Base-by-base conservation (phyloP, 176 grass and related monocot species). In the Aegilops longissima region DNA sequence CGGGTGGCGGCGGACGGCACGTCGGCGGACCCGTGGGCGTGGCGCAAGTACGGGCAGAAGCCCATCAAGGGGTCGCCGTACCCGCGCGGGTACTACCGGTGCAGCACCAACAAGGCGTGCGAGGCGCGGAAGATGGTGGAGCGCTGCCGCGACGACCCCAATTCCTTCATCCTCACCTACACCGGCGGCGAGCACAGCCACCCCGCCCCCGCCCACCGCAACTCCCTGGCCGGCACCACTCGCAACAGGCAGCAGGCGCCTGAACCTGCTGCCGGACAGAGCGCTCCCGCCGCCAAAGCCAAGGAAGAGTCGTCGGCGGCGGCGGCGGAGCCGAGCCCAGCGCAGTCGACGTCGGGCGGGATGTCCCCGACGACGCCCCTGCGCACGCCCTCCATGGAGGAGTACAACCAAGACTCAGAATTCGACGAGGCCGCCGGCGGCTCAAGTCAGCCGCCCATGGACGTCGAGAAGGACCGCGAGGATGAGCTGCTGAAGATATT, bases 41-140 rank as follows among this genome's bases (percentile, higher is more conserved):
- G 95, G 95, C 91, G 93, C 8, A 98, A 98, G 83, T 98, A 98
- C 80, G 95, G 95, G 17, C 95, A 98, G 95, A 98, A 98, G 61
- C 95, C 91, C 12, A 98, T 98, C 91, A 98, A 98, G 82, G 95
- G 93, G 14, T 98, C 93, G 21, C 96, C 96, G 5, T 89, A 93
- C 78, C 93, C 93, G 51, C 89, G 95, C 23, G 83, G 87, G 6
- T 97, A 97, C 85, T 97, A 95, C 87, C 84, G 87, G 51, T 97
- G 95, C 88, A 93, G 89, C 86, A 93, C 82, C 79, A 80, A 90
- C 39, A 93, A 92, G 81, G 89, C 81, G 5, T 98, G 95, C 78
- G 63, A 49, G 51, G 92, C 95, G 21, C 79, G 95, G 39, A 97
- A 97, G 85, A 87, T 91, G 83, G 92, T 97, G 36, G 95, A 97